Evolutionary conservation across 2,329 filamentous ascomycete species (phyloP), one percentile per base, ranked within the genome.

Genomic region (Penicillium psychrosexuale): DNA sequence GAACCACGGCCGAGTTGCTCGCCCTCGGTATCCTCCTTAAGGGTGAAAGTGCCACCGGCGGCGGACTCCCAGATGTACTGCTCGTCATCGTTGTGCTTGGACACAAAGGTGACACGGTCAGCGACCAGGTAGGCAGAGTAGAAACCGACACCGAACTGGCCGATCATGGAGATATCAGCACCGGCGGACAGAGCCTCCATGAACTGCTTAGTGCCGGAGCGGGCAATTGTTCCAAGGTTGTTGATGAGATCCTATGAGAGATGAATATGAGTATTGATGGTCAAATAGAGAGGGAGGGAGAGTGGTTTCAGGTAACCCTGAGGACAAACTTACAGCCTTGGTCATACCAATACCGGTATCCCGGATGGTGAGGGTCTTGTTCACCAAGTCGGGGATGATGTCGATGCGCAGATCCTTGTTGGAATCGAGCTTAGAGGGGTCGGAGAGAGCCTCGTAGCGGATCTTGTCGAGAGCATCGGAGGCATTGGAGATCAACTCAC

Each of bases 81-180:
- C 85, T 99, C 94, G 73, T 99, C 94, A 80, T 99, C 94, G 77
- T 99, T 99, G 90, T 97, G 84, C 87, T 97, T 99, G 72, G 94
- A 97, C 78, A 96, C 74, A 76, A 99, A 92, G 66, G 87, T 91
- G 69, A 99, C 94, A 71, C 86, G 87, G 84, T 99, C 94, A 77
- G 94, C 94, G 68, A 99, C 94, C 58, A 99, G 91, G 86, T 99
- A 99, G 74, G 94, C 94, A 61, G 94, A 97, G 88, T 99, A 99
- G 90, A 99, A 99, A 89, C 94, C 94, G 72, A 99, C 94, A 95
- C 94, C 94, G 78, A 99, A 99, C 83, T 99, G 94, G 75, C 94
- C 94, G 77, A 99, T 99, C 94, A 99, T 97, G 81, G 94, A 97
- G 68, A 99, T 94, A 80, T 99, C 94, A 76, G 94, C 94, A 83